Conservation (phyloP, 1,139 yeast genomes). For the Wickerhamomyces sp. region DNA sequence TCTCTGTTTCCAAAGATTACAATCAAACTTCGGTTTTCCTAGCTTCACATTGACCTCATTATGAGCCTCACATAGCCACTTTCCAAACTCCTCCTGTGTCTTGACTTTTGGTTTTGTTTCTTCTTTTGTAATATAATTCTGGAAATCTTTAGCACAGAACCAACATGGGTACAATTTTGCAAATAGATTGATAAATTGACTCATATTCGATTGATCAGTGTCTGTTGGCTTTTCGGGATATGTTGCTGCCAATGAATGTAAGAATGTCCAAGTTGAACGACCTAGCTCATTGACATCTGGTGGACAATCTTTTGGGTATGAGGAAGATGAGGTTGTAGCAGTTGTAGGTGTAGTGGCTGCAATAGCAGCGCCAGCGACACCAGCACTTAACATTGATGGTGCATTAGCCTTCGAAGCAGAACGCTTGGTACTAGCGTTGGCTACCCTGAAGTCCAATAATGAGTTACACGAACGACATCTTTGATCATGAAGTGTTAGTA, state of each 20-base stretch:
- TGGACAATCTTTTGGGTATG: constrained; percentile 56
- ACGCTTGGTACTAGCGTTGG: constrained; percentile 33
- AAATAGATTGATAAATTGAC: constrained; percentile 62
- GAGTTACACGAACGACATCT: constrained; percentile 85
- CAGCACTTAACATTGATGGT: constrained; percentile 9
- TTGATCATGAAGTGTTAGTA: constrained; percentile 8
- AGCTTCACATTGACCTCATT: constrained; percentile 81
- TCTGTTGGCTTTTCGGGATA: constrained; percentile 69
- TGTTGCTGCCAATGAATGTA: constrained; percentile 86
- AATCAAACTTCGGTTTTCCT: constrained; percentile 83
- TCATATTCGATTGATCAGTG: constrained; percentile 66
- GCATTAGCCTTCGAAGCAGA: constrained; percentile 11
- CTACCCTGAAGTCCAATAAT: constrained; percentile 68
- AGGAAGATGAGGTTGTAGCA: constrained; percentile 14
- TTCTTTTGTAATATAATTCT: constrained; percentile 45
- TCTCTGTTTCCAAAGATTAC: constrained; percentile 84
- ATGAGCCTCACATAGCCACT: constrained; percentile 94
- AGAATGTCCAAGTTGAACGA: constrained; percentile 83
- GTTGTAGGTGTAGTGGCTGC: constrained; percentile 21
- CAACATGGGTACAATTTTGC: constrained; percentile 90
- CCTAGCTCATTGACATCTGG: constrained; percentile 86
- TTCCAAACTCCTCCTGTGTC: constrained; percentile 75
- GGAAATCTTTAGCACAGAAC: constrained; percentile 88
- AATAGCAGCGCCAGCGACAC: constrained; percentile 17
- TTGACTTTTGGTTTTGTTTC: constrained; percentile 61